These are phyloP conservation scores for Yarrowia sp. DNA, from an alignment of 805 yeast genomes.

Conservation along the genomic window DNA sequence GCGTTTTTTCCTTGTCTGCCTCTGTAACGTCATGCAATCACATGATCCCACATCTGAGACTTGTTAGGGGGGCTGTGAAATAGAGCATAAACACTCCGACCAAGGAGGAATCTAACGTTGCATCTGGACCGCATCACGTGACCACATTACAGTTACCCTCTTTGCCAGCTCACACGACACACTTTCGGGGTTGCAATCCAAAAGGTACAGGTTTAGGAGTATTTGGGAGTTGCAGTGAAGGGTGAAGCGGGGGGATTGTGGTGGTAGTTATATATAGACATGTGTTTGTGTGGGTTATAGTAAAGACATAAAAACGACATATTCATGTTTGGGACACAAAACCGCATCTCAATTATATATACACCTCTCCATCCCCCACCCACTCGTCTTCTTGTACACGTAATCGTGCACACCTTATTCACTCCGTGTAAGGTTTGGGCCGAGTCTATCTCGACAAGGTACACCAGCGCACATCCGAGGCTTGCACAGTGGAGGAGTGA, in stretches of 20 bases:
- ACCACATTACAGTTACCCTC: background rate
- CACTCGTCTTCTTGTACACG: too few relatives aligned
- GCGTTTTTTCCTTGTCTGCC: too few relatives aligned
- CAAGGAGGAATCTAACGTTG: too few relatives aligned
- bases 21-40: too few relatives aligned
- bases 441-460: conserved; percentile 2
- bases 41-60: background rate
- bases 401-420: background rate
- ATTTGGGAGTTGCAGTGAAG: background rate
- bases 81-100: too few relatives aligned
- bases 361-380: too few relatives aligned
- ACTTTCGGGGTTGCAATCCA: background rate
- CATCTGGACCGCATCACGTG: conserved; percentile 33
- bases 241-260: background rate
- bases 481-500: background rate
- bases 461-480: background rate
- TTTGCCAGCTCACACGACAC: conserved; percentile 18
- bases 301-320: too few relatives aligned
- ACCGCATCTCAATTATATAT: too few relatives aligned
- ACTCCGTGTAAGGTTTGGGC: conserved; percentile 20
- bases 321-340: too few relatives aligned
- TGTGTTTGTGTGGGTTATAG: too few relatives aligned
- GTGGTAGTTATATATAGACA: background rate
- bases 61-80: background rate
- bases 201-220: background rate